Evolutionary conservation across 2,329 filamentous ascomycete genomes (phyloP).

Genomic region (Pestalotiopsis fici): DNA sequence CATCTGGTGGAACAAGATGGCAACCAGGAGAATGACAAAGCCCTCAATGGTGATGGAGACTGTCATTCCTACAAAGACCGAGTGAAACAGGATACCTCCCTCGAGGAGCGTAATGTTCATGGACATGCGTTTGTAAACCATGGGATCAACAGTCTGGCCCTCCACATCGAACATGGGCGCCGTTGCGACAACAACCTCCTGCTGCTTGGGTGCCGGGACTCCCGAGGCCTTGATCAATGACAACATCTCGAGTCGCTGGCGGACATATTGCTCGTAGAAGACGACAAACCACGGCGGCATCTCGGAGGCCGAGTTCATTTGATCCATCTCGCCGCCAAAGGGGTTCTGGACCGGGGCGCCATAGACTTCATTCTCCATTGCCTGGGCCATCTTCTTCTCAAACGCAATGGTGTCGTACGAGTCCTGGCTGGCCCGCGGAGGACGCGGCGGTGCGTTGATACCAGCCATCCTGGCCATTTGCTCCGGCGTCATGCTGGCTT

Average conservation of each 20-base stretch:
- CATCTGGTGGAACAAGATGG: slow-evolving; percentile 72
- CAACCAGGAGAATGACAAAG: slow-evolving; percentile 67
- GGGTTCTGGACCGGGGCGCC: slow-evolving; percentile 19
- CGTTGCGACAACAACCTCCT: slow-evolving; percentile 26
- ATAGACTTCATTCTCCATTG: slow-evolving; percentile 37
- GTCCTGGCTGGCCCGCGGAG: slow-evolving; percentile 34
- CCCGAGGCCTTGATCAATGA: slow-evolving; percentile 47
- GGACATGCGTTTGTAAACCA: slow-evolving; percentile 61
- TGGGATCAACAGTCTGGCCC: slow-evolving; percentile 42
- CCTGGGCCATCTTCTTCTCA: slow-evolving; percentile 42
- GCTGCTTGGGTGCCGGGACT: slow-evolving; percentile 22
- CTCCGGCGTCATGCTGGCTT: slow-evolving; percentile 16
- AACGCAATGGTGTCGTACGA: slow-evolving; percentile 35
- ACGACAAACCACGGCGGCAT: slow-evolving; percentile 66
- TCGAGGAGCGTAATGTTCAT: slow-evolving; percentile 76
- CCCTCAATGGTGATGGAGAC: slow-evolving; percentile 69
- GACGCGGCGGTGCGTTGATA: slow-evolving; percentile 27
- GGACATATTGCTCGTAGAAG: slow-evolving; percentile 64
- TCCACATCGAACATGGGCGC: slow-evolving; percentile 44
- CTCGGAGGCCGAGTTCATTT: slow-evolving; percentile 35
- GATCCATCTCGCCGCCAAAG: slow-evolving; percentile 25
- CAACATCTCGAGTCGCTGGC: slow-evolving; percentile 60
- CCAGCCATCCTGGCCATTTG: slow-evolving; percentile 12
- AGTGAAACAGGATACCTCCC: slow-evolving; percentile 78
- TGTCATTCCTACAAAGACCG: slow-evolving; percentile 75